A percentile compares a stretch with the other conserved stretches of the same genome.
phyloP scores from a whole-genome alignment of 1,284 basidiomycete genomes.

The Rhodotorula mucilaginosa region DNA sequence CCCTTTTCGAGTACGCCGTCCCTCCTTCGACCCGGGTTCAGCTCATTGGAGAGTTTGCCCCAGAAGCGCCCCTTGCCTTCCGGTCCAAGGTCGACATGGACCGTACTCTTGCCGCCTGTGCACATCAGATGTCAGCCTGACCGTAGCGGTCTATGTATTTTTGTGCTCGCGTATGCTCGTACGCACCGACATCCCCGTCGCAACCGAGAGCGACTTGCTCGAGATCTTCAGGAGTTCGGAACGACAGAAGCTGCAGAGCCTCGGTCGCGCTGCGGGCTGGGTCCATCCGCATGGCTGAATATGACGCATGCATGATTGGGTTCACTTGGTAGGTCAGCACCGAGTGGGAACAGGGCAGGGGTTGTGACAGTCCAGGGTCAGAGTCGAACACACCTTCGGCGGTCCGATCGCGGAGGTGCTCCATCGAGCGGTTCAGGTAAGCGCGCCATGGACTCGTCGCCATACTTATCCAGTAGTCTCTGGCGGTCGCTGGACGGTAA shows the following conservation, averaged over 20 bases:
- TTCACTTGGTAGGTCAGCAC: no score
- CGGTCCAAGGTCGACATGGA: slow-evolving; percentile 63
- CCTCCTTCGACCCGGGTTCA: slow-evolving; percentile 62
- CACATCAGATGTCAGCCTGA: not conserved
- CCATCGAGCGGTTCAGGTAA: slow-evolving; percentile 36
- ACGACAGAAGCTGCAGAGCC: slow-evolving; percentile 47
- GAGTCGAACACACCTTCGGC: slow-evolving; percentile 15
- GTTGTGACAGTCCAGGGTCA: not conserved
- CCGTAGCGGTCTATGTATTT: no score
- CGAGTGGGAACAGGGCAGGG: not conserved
- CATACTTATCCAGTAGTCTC: not conserved
- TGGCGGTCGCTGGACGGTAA: no score
- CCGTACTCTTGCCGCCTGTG: slow-evolving; percentile 71
- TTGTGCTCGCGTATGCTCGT: not conserved
- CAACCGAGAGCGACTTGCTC: slow-evolving; percentile 68
- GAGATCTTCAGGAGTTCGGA: slow-evolving; percentile 63
- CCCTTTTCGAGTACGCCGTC: slow-evolving; percentile 53
- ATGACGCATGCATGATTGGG: not conserved
- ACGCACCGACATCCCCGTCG: slow-evolving; percentile 71
- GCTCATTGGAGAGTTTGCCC: slow-evolving; percentile 68
- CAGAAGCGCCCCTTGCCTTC: slow-evolving; percentile 64
- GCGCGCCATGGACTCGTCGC: slow-evolving; percentile 23
- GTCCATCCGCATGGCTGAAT: slow-evolving; percentile 29
- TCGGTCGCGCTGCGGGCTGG: slow-evolving; percentile 11
- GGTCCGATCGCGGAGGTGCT: slow-evolving; percentile 27